Conservation (phyloP, 2,329 filamentous ascomycete genomes). For the Venturia aucupariae region DNA sequence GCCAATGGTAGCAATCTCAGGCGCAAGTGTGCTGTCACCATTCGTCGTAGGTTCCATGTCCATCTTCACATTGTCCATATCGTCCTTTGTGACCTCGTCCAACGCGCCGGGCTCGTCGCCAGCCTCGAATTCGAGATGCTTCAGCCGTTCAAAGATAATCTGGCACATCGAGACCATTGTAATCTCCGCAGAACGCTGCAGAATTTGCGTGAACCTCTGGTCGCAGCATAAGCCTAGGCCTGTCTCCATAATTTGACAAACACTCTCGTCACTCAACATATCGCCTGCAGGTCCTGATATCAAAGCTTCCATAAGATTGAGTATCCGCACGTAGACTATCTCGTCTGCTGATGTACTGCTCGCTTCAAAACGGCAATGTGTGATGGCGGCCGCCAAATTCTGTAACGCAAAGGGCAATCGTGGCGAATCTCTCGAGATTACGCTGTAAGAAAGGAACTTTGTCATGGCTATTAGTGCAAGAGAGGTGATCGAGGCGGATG, state of each 20-base stretch:
- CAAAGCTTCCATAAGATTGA: constrained; percentile 98
- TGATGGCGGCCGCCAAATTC: constrained; percentile 85
- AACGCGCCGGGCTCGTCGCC: constrained; percentile 56
- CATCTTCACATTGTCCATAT: constrained; percentile 74
- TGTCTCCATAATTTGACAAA: constrained; percentile 99
- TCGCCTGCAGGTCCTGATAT: constrained; percentile 87
- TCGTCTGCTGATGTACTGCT: constrained; percentile 84
- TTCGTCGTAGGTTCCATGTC: constrained; percentile 47
- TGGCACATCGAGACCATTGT: constrained; percentile 99
- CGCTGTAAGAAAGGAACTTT: constrained; percentile 93
- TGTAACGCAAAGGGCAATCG: constrained; percentile 89
- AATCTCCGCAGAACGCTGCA: constrained; percentile 86
- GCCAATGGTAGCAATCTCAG: neutral
- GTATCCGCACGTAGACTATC: constrained; percentile 84
- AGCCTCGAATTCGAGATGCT: constrained; percentile 71
- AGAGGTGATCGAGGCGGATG: constrained; percentile 91
- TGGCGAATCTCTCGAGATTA: constrained; percentile 77
- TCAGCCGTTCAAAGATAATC: constrained; percentile 90
- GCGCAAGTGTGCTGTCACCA: constrained; percentile 28
- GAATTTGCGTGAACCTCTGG: constrained; percentile 77
- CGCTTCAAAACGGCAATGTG: constrained; percentile 94
- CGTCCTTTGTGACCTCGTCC: constrained; percentile 56
- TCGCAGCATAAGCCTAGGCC: constrained; percentile 96
- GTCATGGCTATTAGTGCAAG: constrained; percentile 87
- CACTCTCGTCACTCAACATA: constrained; percentile 92